Evolutionary conservation across 2,329 filamentous ascomycete genomes (phyloP).

Genomic region (Didymella glomerata): DNA sequence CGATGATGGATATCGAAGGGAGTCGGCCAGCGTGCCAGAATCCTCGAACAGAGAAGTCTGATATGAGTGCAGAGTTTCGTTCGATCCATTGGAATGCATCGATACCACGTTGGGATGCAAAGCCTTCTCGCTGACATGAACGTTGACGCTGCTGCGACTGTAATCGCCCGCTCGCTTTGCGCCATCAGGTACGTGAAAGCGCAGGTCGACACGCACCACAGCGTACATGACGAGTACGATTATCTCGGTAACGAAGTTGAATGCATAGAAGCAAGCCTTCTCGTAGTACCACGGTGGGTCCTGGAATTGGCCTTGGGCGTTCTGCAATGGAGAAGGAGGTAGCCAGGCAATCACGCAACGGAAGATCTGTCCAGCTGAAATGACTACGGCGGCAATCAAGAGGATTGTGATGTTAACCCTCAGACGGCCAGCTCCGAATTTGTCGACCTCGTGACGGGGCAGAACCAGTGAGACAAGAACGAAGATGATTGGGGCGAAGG

Average conservation of each 20-base stretch:
- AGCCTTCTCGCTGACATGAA: constrained; percentile 36
- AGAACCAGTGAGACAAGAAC: constrained; percentile 59
- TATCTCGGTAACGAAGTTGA: constrained; percentile 80
- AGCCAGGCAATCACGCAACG: constrained; percentile 68
- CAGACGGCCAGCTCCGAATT: constrained; percentile 76
- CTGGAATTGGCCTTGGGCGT: constrained; percentile 52
- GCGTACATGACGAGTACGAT: constrained; percentile 73
- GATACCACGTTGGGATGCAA: constrained; percentile 26
- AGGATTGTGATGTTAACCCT: constrained; percentile 73
- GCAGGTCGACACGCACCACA: constrained; percentile 73
- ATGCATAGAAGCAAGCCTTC: constrained; percentile 79
- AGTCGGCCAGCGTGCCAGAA: constrained; percentile 45
- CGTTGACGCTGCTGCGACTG: constrained; percentile 33
- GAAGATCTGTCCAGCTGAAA: constrained; percentile 77
- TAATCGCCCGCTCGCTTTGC: constrained; percentile 59
- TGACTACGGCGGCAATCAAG: constrained; percentile 61
- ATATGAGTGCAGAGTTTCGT: constrained; percentile 42
- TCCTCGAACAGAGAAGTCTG: constrained; percentile 44
- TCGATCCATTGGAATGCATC: constrained; percentile 32
- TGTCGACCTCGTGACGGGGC: constrained; percentile 54
- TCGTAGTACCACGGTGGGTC: constrained; percentile 71
- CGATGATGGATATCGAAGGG: constrained; percentile 42
- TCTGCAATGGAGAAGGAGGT: constrained; percentile 55
- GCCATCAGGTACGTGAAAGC: constrained; percentile 79
- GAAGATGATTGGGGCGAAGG: constrained; percentile 71